phyloP scores from a whole-genome alignment of 1,284 basidiomycete species.

The Schizophyllum commune region DNA sequence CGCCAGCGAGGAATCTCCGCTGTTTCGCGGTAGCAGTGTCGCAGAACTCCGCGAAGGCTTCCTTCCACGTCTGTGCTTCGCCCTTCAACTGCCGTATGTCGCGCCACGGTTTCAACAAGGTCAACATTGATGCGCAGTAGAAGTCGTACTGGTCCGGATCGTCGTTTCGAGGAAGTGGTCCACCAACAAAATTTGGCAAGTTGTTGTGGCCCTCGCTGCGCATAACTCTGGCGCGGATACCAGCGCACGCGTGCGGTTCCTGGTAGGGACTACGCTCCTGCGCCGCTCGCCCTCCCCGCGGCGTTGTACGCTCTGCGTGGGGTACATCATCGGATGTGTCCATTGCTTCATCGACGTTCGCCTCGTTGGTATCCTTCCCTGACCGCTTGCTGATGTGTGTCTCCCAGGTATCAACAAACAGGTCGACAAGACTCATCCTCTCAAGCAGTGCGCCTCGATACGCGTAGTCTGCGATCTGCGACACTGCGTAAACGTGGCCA shows the following conservation, averaged over 20 bases:
- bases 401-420: constrained; percentile 14
- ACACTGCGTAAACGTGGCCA: constrained; percentile 8
- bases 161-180: not conserved
- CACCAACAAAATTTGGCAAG: constrained; percentile 10
- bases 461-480: constrained; percentile 13
- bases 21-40: not conserved
- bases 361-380: no score
- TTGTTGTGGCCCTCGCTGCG: constrained; percentile 12
- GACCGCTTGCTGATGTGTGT: not conserved
- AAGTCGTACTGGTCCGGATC: not conserved
- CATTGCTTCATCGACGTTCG: no score
- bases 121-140: not conserved
- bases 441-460: constrained; percentile 5
- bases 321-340: no score
- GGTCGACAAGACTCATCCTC: constrained; percentile 9
- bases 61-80: not conserved
- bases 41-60: not conserved
- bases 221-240: constrained; percentile 9
- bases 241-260: constrained; percentile 5
- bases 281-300: not conserved
- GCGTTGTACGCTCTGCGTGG: no score
- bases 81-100: not conserved
- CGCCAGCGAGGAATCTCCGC: not conserved
- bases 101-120: not conserved
- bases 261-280: constrained; percentile 6